Conservation (phyloP, 441 rosid genomes). For the Populus hybrid region DNA sequence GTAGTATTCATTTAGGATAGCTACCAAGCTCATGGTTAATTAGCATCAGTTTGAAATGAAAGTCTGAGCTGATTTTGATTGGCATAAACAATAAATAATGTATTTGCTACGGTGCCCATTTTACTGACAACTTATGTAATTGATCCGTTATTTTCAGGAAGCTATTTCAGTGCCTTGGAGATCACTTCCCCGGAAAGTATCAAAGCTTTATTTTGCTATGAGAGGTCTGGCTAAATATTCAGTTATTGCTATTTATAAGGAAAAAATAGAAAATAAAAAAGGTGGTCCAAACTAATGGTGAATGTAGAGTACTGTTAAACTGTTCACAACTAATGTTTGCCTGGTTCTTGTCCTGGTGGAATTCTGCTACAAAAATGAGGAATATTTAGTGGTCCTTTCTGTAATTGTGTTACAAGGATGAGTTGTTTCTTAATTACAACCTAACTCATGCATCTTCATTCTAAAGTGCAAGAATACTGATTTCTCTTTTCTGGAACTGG, state of each 20-base stretch:
- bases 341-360: neutral
- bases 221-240: slow-evolving; percentile 48
- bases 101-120: neutral
- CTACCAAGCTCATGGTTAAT: neutral
- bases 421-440: neutral
- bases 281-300: neutral
- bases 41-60: neutral
- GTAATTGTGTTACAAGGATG: neutral
- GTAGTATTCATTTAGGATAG: neutral
- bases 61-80: neutral
- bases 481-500: neutral
- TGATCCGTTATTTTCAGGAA: slow-evolving; percentile 42
- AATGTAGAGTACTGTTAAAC: neutral
- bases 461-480: neutral
- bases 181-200: slow-evolving; percentile 52
- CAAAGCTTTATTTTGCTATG: slow-evolving; percentile 76
- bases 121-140: slow-evolving; percentile 1
- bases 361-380: neutral
- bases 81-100: too few species aligned
- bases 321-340: neutral
- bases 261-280: neutral
- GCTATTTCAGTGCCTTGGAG: slow-evolving; percentile 69
- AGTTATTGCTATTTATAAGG: neutral
- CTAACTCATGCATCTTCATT: too few species aligned
- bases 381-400: neutral